Evolutionary conservation across 345 rosid genomes (phyloP).

Genomic region (Barbarea vulgaris): DNA sequence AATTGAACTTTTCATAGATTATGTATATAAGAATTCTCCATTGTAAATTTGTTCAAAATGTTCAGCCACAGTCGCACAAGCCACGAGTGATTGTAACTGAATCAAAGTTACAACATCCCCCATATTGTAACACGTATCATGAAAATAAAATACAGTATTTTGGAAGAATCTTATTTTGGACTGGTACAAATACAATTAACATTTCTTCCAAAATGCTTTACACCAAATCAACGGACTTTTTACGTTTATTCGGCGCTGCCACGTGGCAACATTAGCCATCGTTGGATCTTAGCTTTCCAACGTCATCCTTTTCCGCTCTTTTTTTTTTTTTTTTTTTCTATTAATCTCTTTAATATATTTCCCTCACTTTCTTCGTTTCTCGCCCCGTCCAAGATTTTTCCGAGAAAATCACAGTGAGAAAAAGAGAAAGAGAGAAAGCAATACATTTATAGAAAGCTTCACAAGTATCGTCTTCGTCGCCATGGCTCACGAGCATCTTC

Average conservation of each 20-base stretch:
- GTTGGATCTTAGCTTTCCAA: constrained; percentile 28
- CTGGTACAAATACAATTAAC: not conserved
- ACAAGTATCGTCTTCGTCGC: not conserved
- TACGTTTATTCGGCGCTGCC: constrained; percentile 27
- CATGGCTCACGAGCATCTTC: not conserved
- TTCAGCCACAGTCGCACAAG: not conserved
- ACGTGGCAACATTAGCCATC: constrained; percentile 27
- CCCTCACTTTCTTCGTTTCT: constrained; percentile 39
- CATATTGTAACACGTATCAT: not conserved
- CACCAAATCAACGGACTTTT: constrained; percentile 38
- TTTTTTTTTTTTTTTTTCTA: not conserved
- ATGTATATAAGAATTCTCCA: not conserved
- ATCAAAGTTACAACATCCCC: not conserved
- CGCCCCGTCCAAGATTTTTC: constrained; percentile 18
- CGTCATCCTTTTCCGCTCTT: constrained; percentile 29
- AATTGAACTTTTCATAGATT: too few relatives aligned
- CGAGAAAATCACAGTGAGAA: constrained; percentile 25
- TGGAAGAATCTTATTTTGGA: constrained; percentile 7
- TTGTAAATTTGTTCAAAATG: not conserved
- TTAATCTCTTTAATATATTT: constrained; percentile 5
- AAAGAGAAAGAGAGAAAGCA: not conserved
- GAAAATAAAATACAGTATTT: not conserved
- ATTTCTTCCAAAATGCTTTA: constrained; percentile 17
- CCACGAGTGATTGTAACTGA: not conserved
- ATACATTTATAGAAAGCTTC: constrained; percentile 6